phyloP scores from a whole-genome alignment of 2,329 filamentous ascomycete species.

The Sphaerulina vaccinii region DNA sequence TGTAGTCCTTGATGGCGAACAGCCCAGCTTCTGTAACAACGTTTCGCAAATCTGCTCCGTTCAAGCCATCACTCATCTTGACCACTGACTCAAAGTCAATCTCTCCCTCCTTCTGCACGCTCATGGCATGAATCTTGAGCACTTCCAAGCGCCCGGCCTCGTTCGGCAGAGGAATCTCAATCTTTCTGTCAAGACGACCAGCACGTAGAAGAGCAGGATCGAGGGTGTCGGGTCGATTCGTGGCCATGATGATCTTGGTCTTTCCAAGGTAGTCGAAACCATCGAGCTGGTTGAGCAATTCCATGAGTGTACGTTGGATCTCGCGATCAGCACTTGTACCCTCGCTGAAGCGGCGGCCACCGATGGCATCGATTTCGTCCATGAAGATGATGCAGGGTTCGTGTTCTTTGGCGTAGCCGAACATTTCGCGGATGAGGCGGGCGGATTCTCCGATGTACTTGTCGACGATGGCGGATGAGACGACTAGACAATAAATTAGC shows the following conservation, averaged over 20 bases:
- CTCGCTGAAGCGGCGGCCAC: slow-evolving; percentile 92
- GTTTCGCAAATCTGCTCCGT: slow-evolving; percentile 95
- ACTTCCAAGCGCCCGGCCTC: slow-evolving; percentile 96
- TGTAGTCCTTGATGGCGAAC: slow-evolving; percentile 97
- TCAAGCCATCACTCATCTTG: slow-evolving; percentile 98
- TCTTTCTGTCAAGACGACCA: slow-evolving; percentile 92
- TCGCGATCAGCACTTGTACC: slow-evolving; percentile 96
- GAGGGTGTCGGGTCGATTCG: slow-evolving; percentile 93
- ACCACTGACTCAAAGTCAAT: slow-evolving; percentile 99
- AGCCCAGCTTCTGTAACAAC: slow-evolving; percentile 96
- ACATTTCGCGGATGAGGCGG: slow-evolving; percentile 97
- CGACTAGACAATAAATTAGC: slow-evolving; percentile 59
- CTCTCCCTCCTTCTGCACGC: slow-evolving; percentile 86
- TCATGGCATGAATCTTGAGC: slow-evolving; percentile 90
- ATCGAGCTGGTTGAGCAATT: slow-evolving; percentile 95
- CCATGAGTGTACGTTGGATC: slow-evolving; percentile 98
- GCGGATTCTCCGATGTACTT: slow-evolving; percentile 99
- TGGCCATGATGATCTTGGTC: slow-evolving; percentile 99
- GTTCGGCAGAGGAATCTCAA: slow-evolving; percentile 95
- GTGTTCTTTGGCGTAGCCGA: slow-evolving; percentile 98
- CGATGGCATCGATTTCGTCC: slow-evolving; percentile 99
- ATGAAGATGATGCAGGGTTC: slow-evolving; percentile 99
- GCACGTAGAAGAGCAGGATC: slow-evolving; percentile 90
- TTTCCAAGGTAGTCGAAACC: slow-evolving; percentile 99
- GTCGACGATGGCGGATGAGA: slow-evolving; percentile 97